Conservation (phyloP, 345 rosid species). For the Schrenkiella parvula region DNA sequence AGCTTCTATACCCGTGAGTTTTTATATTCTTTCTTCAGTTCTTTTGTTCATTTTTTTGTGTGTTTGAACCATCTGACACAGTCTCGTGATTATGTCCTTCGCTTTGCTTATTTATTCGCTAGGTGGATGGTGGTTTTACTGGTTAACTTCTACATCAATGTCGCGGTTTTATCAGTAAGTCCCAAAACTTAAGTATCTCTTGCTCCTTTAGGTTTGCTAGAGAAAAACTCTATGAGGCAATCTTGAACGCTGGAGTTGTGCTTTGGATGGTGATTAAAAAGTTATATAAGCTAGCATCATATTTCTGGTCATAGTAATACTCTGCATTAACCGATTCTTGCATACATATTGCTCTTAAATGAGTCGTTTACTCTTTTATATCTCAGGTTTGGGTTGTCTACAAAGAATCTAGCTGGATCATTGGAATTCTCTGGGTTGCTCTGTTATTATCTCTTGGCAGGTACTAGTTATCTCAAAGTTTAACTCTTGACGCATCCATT, state of each 20-base stretch:
- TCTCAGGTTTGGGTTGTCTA: constrained; percentile 76
- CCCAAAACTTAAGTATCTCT: background rate
- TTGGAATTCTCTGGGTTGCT: constrained; percentile 62
- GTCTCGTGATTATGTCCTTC: background rate
- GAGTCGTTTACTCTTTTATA: background rate
- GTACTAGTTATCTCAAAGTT: constrained; percentile 35
- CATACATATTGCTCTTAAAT: background rate
- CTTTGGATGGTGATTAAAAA: background rate
- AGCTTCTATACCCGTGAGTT: constrained; percentile 78
- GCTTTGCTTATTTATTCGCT: constrained; percentile 5
- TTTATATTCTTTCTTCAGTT: background rate
- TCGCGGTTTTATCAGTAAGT: constrained; percentile 64
- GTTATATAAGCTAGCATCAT: background rate
- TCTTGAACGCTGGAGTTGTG: background rate
- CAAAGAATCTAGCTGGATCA: constrained; percentile 74
- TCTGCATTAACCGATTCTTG: background rate
- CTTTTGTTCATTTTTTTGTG: background rate
- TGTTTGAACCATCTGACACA: background rate
- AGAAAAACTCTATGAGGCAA: background rate
- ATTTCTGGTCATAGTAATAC: background rate
- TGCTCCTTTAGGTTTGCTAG: background rate
- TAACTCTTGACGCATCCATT: background rate
- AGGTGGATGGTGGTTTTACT: constrained; percentile 82
- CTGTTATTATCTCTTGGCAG: constrained; percentile 77
- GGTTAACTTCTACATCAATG: constrained; percentile 70